phyloP scores from a whole-genome alignment of 805 yeast species.

The Cyberlindnera sargentensis region DNA sequence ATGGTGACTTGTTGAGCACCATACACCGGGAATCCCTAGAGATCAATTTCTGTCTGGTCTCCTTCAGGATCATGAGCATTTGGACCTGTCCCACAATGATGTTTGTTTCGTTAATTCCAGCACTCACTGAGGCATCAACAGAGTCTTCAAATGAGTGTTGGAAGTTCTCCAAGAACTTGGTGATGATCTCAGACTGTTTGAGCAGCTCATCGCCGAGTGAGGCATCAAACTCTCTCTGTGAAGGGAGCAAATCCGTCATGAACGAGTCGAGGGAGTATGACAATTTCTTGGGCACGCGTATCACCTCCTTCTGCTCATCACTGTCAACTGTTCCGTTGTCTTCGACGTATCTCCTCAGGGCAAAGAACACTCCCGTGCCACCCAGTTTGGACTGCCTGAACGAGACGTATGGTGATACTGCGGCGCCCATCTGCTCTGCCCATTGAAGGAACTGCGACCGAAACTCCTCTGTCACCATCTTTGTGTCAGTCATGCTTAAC shows the following conservation, averaged over 20 bases:
- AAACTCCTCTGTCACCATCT: slow-evolving; percentile 4
- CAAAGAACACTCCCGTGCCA: slow-evolving; percentile 32
- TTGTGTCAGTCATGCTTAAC: not conserved
- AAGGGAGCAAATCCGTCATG: slow-evolving; percentile 10
- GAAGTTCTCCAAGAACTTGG: slow-evolving; percentile 17
- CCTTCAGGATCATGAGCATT: slow-evolving; percentile 14
- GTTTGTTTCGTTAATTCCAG: slow-evolving; percentile 22
- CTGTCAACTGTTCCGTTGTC: slow-evolving; percentile 2
- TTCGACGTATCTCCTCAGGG: not conserved
- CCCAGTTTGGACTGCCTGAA: slow-evolving; percentile 23
- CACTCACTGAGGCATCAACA: slow-evolving; percentile 18
- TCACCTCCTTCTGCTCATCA: slow-evolving; percentile 24
- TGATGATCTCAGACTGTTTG: slow-evolving; percentile 13
- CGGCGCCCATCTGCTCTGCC: slow-evolving; percentile 7
- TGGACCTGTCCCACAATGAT: slow-evolving; percentile 22
- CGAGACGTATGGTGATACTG: slow-evolving; percentile 6
- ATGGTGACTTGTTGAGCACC: slow-evolving; percentile 16
- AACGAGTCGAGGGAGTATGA: slow-evolving; percentile 29
- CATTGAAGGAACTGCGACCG: slow-evolving; percentile 14
- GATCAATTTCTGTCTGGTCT: slow-evolving; percentile 7
- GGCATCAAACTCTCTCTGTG: slow-evolving; percentile 14
- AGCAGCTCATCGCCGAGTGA: slow-evolving; percentile 5
- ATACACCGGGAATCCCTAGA: not conserved
- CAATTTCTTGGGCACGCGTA: slow-evolving; percentile 31
- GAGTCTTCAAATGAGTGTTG: slow-evolving; percentile 12